A percentile compares a stretch with the other conserved stretches of the same genome.
Evolutionary conservation across 306 rosid genomes (phyloP).

Genomic region (Lathyrus aphaca): DNA sequence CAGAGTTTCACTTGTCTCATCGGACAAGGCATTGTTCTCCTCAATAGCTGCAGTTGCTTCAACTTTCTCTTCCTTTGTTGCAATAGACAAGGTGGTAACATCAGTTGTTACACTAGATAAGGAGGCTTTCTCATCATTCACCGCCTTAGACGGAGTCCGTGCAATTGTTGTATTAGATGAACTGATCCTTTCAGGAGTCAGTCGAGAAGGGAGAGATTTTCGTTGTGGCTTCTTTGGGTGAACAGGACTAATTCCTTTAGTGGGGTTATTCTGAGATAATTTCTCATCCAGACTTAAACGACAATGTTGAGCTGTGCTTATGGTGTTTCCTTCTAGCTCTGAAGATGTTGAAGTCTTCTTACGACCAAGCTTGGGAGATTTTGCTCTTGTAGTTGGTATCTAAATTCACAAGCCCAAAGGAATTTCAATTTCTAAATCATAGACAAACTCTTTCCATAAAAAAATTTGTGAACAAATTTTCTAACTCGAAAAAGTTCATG

Average conservation of each 20-base stretch:
- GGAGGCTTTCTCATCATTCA: constrained; percentile 49
- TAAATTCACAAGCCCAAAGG: constrained; percentile 48
- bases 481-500: constrained; percentile 30
- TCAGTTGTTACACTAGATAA: constrained; percentile 46
- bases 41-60: constrained; percentile 40
- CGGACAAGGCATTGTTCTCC: constrained; percentile 37
- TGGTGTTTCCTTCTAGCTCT: constrained; percentile 58
- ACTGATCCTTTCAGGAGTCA: constrained; percentile 68
- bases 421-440: constrained; percentile 22
- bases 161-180: constrained; percentile 50
- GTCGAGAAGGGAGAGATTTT: constrained; percentile 88
- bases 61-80: constrained; percentile 48
- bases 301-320: constrained; percentile 46
- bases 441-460: background rate
- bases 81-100: constrained; percentile 40
- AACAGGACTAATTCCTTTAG: constrained; percentile 54
- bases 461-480: constrained; percentile 16
- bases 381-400: constrained; percentile 98
- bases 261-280: constrained; percentile 51
- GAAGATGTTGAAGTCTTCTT: constrained; percentile 59
- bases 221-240: constrained; percentile 77
- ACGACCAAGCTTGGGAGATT: constrained; percentile 98
- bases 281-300: constrained; percentile 80
- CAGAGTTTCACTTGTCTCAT: constrained; percentile 40
- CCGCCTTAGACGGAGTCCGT: constrained; percentile 59